phyloP scores from a whole-genome alignment of 129 eudicot species.

The Pulicaria dysenterica region DNA sequence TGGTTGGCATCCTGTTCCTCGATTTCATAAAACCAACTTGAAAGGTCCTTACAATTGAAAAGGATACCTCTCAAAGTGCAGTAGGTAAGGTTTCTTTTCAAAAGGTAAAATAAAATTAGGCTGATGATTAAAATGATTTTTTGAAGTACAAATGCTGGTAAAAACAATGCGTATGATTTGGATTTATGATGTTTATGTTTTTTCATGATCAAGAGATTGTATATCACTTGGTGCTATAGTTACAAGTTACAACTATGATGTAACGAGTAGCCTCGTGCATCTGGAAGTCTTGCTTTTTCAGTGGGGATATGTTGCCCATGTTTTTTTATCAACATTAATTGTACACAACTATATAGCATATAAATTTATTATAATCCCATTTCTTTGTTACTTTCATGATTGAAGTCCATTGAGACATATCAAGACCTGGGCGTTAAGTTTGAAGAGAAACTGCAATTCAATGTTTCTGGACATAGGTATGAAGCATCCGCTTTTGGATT shows the following conservation, averaged over 20 bases:
- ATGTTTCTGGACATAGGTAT: conserved; percentile 43
- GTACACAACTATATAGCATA: too few species aligned
- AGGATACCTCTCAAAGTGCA: neutral
- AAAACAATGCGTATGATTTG: neutral
- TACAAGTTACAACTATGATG: too few species aligned
- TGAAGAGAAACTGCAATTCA: conserved; percentile 23
- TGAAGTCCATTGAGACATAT: conserved; percentile 32
- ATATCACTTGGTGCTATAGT: too few species aligned
- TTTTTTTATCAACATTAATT: too few species aligned
- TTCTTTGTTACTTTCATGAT: neutral
- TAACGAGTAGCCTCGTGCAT: neutral
- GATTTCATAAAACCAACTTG: neutral
- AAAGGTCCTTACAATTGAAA: neutral
- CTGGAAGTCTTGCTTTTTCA: neutral
- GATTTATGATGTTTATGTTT: neutral
- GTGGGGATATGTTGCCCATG: too few species aligned
- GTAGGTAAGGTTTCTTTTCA: neutral
- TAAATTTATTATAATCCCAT: neutral
- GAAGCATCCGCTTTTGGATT: neutral
- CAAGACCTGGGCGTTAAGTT: conserved; percentile 20
- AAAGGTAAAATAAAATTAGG: neutral
- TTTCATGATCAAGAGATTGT: neutral
- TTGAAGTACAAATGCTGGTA: neutral
- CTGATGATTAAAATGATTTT: neutral
- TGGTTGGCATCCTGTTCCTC: too few species aligned